Conservation (phyloP, 108 stramenopile genomes). For the Stephanodiscus triporus region DNA sequence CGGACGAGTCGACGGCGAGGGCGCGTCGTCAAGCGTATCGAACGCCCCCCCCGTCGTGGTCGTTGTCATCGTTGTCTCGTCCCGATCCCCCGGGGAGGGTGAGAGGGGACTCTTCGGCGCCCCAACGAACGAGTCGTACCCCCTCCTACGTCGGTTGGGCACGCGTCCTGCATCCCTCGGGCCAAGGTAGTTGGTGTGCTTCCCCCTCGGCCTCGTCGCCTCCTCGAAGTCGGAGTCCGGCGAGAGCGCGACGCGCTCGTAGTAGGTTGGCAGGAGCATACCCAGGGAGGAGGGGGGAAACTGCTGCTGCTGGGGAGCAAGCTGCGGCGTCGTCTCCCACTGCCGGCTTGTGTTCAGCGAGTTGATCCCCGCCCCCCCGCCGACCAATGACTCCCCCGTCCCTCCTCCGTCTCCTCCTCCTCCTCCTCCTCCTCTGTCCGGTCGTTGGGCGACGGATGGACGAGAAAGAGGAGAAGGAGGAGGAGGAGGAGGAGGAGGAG, state of each 20-base stretch:
- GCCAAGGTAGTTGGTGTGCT: slow-evolving; percentile 5
- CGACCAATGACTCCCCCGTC: too few relatives aligned
- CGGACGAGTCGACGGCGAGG: too few relatives aligned
- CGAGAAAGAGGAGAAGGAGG: neutral
- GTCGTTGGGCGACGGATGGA: neutral
- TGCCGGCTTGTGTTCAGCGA: neutral
- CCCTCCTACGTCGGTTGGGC: slow-evolving; percentile 9
- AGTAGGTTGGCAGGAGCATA: neutral
- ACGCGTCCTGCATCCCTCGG: neutral
- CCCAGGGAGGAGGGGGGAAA: neutral
- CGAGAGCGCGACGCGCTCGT: neutral
- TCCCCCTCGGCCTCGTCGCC: neutral
- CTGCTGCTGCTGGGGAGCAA: neutral
- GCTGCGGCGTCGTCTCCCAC: slow-evolving; percentile 5
- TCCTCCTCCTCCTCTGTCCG: too few relatives aligned
- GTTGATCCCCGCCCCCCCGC: too few relatives aligned
- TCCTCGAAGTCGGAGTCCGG: neutral
- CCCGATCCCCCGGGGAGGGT: too few relatives aligned
- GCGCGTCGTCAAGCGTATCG: too few relatives aligned
- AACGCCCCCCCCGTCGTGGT: neutral
- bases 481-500: neutral
- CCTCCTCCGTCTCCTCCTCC: too few relatives aligned
- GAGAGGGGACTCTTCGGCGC: neutral
- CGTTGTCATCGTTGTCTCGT: neutral
- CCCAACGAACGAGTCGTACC: slow-evolving; percentile 14